A percentile compares a stretch with the other conserved stretches of the same genome.
Conservation (phyloP, 176 grass and related monocot genomes). For the Metroxylon sagu region DNA sequence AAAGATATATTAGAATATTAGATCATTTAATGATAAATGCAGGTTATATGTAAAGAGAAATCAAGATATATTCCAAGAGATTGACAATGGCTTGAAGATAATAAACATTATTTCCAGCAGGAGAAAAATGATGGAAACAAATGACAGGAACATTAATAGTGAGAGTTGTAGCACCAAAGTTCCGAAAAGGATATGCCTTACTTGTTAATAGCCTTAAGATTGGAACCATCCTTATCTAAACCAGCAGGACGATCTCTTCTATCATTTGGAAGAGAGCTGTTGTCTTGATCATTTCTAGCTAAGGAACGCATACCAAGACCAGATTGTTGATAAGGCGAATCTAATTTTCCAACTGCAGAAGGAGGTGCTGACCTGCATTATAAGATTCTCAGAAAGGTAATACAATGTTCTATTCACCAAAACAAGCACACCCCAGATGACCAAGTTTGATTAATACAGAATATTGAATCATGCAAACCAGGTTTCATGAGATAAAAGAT, state of each 20-base stretch:
- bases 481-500: too few species aligned
- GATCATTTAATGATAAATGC: too few species aligned
- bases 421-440: too few species aligned
- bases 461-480: too few species aligned
- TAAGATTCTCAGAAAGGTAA: neutral
- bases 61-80: too few species aligned
- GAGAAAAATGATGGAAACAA: too few species aligned
- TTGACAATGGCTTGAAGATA: too few species aligned
- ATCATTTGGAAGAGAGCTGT: conserved; percentile 40
- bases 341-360: conserved; percentile 35
- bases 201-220: conserved; percentile 59
- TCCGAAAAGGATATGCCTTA: conserved; percentile 37
- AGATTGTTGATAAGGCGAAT: conserved; percentile 62
- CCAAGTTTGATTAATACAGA: too few species aligned
- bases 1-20: neutral
- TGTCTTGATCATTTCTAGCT: conserved; percentile 57
- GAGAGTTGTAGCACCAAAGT: neutral
- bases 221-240: conserved; percentile 42
- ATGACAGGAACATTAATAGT: too few species aligned
- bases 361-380: conserved; percentile 48
- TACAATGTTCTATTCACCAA: too few species aligned
- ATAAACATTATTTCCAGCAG: too few species aligned
- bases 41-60: too few species aligned
- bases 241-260: conserved; percentile 54
- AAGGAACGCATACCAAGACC: conserved; percentile 43